Base-by-base conservation (phyloP, 805 yeast species). In the Kodamaea leandrae region DNA sequence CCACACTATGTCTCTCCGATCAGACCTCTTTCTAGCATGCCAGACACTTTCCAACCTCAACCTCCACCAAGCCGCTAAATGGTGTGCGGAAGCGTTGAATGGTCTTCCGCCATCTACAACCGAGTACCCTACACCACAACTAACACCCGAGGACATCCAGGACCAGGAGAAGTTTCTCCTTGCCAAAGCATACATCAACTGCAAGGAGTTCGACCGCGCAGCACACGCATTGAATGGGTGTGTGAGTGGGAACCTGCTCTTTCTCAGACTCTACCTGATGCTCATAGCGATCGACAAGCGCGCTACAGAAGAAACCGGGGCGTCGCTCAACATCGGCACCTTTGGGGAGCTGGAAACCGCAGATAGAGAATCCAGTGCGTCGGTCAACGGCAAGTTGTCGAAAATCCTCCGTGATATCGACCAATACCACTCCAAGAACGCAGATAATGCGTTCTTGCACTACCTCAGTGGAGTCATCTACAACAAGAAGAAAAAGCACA, bases 121-220 rank as follows among this genome's bases (percentile, higher is more conserved):
- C 25, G 28, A 33, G 21, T 39, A 33, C 40, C 58, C 45, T 26
- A 36, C 15, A n/a, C 21, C 41, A 5, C 42, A 39, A n/a, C 39
- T 52, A 4, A 51, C 47, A 13, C 46, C 44, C 1, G 47, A 55
- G 2, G 80, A 79, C 42, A 53, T 59, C 36, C 30, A 44, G n/a
- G 74, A 69, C 42, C 62, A 58, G 34, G 72, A 76, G 43, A 63
- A 64, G 44, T 63, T 84, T 19, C 48, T 77, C 12, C 65, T 87
- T 19, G 96, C 91, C 1, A 77, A 79, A 40, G 60, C 85, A 0
- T 82, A 85, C 55, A 87, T 91, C 67, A 83, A 80, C 53, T 80
- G 87, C 54, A 82, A 84, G 52, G 98, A 93, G 61, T 91, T 82
- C 56, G 91, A 83, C 43, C 64, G 98, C 19, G 85, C 90, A 42